phyloP scores from a whole-genome alignment of 1,139 yeast species.

The Zygosaccharomyces pseudobailii region DNA sequence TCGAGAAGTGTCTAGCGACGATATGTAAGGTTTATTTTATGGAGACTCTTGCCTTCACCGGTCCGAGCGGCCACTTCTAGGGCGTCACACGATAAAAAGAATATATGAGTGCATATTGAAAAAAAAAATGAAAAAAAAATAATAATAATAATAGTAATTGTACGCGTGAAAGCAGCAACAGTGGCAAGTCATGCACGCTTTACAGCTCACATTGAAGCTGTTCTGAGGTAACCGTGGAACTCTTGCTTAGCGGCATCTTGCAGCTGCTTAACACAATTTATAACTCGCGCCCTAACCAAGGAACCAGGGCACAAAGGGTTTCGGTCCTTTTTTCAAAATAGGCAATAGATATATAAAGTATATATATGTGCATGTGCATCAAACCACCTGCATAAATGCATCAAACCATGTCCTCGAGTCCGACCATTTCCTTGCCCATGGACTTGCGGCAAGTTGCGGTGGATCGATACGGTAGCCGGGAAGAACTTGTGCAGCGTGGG shows the following conservation, averaged over 20 bases:
- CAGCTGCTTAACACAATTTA: neutral
- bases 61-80: neutral
- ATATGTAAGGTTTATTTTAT: too few species aligned
- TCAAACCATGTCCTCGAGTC: neutral
- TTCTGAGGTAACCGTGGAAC: too few species aligned
- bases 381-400: neutral
- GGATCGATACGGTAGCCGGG: conserved; percentile 22
- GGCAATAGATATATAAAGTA: neutral
- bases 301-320: neutral
- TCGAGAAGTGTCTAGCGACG: too few species aligned
- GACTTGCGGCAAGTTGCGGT: conserved; percentile 15
- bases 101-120: neutral
- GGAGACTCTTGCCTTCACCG: neutral
- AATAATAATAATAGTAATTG: too few species aligned
- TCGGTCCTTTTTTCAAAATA: neutral
- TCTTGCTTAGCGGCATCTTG: too few species aligned
- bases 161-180: neutral
- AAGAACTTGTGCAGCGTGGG: conserved; percentile 25
- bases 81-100: neutral
- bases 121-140: neutral
- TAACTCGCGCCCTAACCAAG: neutral
- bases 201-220: too few species aligned
- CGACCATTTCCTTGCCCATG: conserved; percentile 3
- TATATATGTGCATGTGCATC: neutral
- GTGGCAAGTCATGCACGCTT: neutral